Base-by-base conservation (phyloP, 2,329 filamentous ascomycete species). In the Aspergillus neoniger region DNA sequence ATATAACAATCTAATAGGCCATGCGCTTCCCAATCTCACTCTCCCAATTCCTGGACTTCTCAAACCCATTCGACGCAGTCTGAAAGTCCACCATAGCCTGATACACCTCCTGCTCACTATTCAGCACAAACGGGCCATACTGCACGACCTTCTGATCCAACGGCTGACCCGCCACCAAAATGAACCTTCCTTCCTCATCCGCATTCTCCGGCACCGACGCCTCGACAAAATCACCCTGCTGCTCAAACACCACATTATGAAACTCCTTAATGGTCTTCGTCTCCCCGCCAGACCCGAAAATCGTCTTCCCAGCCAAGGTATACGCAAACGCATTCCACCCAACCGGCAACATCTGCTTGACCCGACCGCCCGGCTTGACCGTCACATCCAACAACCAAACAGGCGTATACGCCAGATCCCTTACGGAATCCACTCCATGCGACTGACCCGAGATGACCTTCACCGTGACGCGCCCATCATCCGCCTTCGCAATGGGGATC, bases 251-350 rank as follows among this genome's bases (percentile, higher is more conserved):
- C 23, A 95, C 90, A 73, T 95, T 97, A 78, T 97, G 88, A 74
- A 87, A 97, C 72, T 90, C 85, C 58, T 74, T 67, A 30, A 74
- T 67, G 4, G 62, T 3, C 57, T 67, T 59, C 44, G 67, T 70
- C 17, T 70, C 67, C 63, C 73, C 70, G 47, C 58, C 81, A 76
- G 81, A 65, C 83, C 87, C 74, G 89, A 91, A 68, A 80, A 75
- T 80, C 1, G 87, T 87, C 7, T 83, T 85, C 21, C 94, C 94
- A 61, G 88, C 83, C n/a, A 98, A 82, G 3, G 87, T 89, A 76
- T 97, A 98, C 15, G 89, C 88, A 71, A 98, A 98, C 1, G 91
- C 87, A 75, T 96, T 97, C 91, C 92, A 98, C 28, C 88, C 89
- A 63, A 82, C 79, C 0, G 94, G 94, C 2, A 98, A 73, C 5